Conservation (phyloP, 176 grass and related monocot species). For the Oryza officinalis region DNA sequence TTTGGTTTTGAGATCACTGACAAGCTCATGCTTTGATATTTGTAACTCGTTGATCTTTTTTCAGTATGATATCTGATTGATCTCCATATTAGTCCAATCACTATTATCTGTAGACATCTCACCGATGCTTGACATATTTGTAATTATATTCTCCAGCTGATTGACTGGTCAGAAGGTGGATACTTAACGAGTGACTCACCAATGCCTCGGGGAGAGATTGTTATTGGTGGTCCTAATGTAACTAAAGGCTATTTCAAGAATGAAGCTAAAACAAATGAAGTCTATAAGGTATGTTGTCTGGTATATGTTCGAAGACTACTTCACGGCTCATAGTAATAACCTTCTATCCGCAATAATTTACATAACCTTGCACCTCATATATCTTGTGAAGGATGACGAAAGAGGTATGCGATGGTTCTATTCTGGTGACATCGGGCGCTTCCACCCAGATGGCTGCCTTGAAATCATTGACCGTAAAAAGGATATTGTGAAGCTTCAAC, state of each 20-base stretch:
- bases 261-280: slow-evolving; percentile 90
- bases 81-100: background rate
- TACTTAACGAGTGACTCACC: slow-evolving; percentile 81
- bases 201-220: slow-evolving; percentile 92
- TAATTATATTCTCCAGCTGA: slow-evolving; percentile 62
- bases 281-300: slow-evolving; percentile 70
- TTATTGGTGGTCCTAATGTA: slow-evolving; percentile 92
- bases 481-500: slow-evolving; percentile 97
- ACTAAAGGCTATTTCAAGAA: slow-evolving; percentile 94
- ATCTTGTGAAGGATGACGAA: slow-evolving; percentile 68
- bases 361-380: slow-evolving; percentile 11
- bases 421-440: slow-evolving; percentile 84
- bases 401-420: slow-evolving; percentile 90
- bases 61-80: slow-evolving; percentile 14
- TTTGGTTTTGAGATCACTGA: slow-evolving; percentile 16
- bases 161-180: slow-evolving; percentile 87
- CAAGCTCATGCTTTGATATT: slow-evolving; percentile 8
- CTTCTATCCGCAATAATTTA: slow-evolving; percentile 21
- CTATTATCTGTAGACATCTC: background rate
- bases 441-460: slow-evolving; percentile 93
- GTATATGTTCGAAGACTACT: background rate
- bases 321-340: background rate
- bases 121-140: slow-evolving; percentile 32
- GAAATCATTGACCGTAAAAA: slow-evolving; percentile 98
- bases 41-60: slow-evolving; percentile 4